Evolutionary conservation across 2,329 filamentous ascomycete species (phyloP).

Genomic region (Aspergillus terreus): DNA sequence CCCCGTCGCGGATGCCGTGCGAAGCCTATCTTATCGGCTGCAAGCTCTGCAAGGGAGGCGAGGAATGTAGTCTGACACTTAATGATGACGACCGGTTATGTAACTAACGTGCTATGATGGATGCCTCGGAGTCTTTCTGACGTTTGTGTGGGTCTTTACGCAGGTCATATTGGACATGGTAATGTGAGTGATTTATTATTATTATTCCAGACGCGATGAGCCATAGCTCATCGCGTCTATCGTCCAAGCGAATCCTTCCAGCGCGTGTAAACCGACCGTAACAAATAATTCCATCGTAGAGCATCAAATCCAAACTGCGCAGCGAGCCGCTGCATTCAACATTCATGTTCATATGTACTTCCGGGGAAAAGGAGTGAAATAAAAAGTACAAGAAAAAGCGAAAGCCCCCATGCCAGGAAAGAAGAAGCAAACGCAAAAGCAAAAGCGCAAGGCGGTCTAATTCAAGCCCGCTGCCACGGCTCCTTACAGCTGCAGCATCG

Average conservation of each 20-base stretch:
- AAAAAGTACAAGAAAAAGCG: conserved; percentile 1
- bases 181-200: not conserved
- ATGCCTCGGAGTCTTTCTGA: not conserved
- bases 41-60: conserved; percentile 13
- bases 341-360: not conserved
- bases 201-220: not conserved
- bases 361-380: not conserved
- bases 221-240: not conserved
- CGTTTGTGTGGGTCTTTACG: not conserved
- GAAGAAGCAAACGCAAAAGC: not conserved
- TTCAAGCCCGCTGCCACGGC: not conserved
- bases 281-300: not conserved
- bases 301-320: not conserved
- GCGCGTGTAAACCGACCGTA: not conserved
- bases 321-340: not conserved
- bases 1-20: conserved; percentile 24
- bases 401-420: not conserved
- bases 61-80: conserved; percentile 2
- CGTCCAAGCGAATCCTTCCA: not conserved
- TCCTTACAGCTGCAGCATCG: conserved; percentile 28
- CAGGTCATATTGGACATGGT: not conserved
- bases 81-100: not conserved
- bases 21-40: conserved; percentile 22
- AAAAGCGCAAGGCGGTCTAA: not conserved
- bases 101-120: not conserved